Base-by-base conservation (phyloP, 2,329 filamentous ascomycete species). In the Fusarium avenaceum region DNA sequence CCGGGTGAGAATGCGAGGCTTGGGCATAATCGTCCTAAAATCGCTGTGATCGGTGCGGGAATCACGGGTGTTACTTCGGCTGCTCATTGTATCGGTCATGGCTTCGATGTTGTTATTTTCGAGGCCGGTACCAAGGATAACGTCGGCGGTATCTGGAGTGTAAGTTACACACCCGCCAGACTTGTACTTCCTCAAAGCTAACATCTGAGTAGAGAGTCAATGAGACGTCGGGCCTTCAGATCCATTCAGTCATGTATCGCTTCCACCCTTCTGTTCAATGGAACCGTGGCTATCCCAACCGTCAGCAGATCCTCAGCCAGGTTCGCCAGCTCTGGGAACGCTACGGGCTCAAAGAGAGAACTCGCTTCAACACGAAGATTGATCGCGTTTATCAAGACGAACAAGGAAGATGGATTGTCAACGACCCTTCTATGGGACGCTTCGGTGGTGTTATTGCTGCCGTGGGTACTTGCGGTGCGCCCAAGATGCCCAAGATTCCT, bases 191-290 rank as follows among this genome's bases (percentile, higher is more conserved):
- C 5, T 3, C 48, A 66, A 24, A 57, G 67, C 46, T 45, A 19
- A 42, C 3, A 7, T 26, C 24, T 3, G 8, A 4, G 0, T 60
- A 92, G 89, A 86, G 86, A 77, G 92, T 96, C 40, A 95, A 96
- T 80, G 92, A 91, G 51, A 94, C 92, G 0, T 94, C 92, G 0
- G 88, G 91, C 17, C 85, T 96, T 1, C 92, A 96, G 74, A 94
- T 96, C 22, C 92, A 96, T 76, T 92, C 89, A 20, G 78, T 94
- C 59, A 96, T 96, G 92, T 96, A 95, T 77, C 87, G 93, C 22
- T 97, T 96, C 76, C 92, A 95, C 70, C 93, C 93, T 0, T 91
- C 90, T 0, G 87, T 96, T 2, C 84, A 86, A 63, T 96, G 92
- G 89, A 82, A 86, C 33, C 82, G 84, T 30, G 92, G 92, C n/a